A percentile compares a stretch with the other conserved stretches of the same genome.
Conservation (phyloP, 805 yeast genomes). For the Wickerhamomyces bovis region DNA sequence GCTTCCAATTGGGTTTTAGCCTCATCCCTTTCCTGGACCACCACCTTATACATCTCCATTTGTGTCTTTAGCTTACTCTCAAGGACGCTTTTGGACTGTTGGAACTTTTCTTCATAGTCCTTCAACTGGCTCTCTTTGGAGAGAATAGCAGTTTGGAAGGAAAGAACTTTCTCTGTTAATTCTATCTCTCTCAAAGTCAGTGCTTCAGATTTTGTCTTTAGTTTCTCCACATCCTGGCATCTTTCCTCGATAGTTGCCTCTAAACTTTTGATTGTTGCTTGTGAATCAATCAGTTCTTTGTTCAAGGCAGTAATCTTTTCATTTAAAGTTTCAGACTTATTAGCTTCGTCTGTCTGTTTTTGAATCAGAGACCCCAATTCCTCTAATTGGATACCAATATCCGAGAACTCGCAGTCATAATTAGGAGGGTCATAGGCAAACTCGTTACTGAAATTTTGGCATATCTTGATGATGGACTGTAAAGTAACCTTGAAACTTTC, state of each 20-base stretch:
- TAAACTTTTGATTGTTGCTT: conserved; percentile 1
- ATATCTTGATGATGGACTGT: neutral
- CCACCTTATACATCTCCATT: conserved; percentile 26
- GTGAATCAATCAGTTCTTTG: conserved; percentile 5
- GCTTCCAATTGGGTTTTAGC: conserved; percentile 22
- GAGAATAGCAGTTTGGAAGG: neutral
- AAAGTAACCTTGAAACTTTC: neutral
- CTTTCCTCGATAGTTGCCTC: neutral
- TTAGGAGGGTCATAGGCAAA: neutral
- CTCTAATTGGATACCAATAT: neutral
- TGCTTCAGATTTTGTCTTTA: neutral
- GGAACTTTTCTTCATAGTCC: conserved; percentile 11
- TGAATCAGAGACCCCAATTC: neutral
- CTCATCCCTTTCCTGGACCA: conserved; percentile 25
- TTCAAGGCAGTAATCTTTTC: neutral
- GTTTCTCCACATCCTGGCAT: neutral
- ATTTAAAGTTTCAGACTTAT: neutral
- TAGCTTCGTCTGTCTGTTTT: neutral
- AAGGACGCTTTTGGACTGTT: conserved; percentile 21
- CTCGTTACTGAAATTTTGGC: neutral
- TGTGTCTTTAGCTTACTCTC: conserved; percentile 33
- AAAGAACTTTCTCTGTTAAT: neutral
- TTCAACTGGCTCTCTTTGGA: conserved; percentile 3
- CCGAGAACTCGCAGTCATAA: neutral
- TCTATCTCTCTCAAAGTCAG: neutral